Evolutionary conservation across 108 stramenopile genomes (phyloP).

Genomic region (Nitzschia sp.): DNA sequence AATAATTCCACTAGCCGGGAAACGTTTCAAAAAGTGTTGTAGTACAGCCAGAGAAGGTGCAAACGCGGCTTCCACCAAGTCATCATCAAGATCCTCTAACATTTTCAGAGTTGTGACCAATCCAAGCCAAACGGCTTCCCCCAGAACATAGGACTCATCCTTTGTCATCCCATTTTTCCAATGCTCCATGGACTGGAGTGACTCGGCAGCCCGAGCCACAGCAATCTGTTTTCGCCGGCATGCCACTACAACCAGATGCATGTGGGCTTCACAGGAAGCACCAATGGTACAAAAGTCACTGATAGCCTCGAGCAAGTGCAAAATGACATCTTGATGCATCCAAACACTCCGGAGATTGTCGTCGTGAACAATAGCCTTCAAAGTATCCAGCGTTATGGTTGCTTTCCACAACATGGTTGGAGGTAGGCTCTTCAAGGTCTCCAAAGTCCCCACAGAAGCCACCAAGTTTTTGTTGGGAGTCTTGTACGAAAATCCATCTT

Average conservation of each 20-base stretch:
- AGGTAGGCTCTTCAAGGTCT: conserved; percentile 28
- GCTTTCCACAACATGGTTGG: conserved; percentile 73
- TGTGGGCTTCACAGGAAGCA: conserved; percentile 71
- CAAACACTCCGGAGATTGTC: conserved; percentile 9
- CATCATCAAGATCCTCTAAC: conserved; percentile 28
- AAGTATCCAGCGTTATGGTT: conserved; percentile 58
- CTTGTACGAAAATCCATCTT: conserved; percentile 67
- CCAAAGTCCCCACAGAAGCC: conserved; percentile 29
- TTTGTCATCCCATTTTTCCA: conserved; percentile 33
- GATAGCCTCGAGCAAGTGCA: conserved; percentile 54
- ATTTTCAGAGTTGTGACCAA: conserved; percentile 39
- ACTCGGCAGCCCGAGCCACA: conserved; percentile 41
- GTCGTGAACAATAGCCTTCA: conserved; percentile 40
- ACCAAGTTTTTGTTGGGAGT: conserved; percentile 17
- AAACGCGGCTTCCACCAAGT: conserved; percentile 57
- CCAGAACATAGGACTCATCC: conserved; percentile 36
- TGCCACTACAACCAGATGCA: conserved; percentile 59
- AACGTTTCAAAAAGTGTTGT: conserved; percentile 84
- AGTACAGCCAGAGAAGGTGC: conserved; percentile 68
- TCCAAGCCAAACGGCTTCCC: conserved; percentile 47
- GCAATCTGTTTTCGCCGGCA: conserved; percentile 32
- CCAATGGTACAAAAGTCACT: conserved; percentile 81
- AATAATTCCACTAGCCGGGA: conserved; percentile 62
- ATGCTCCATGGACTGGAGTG: conserved; percentile 18
- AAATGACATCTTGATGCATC: conserved; percentile 30